Conservation (phyloP, 805 yeast genomes). For the Candida argentea region DNA sequence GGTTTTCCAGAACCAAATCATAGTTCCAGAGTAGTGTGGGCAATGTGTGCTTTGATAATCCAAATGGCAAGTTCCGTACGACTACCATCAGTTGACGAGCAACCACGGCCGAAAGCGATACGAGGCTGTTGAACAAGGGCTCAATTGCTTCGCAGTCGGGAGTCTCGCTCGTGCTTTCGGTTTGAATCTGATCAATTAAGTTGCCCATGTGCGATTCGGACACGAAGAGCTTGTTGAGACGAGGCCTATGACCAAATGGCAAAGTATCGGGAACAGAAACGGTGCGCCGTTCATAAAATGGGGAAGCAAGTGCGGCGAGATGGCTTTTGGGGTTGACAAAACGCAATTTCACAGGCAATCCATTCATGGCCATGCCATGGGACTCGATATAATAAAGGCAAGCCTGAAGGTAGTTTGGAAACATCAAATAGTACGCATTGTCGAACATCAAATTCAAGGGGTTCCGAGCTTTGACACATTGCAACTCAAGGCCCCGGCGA, state of each 20-base stretch:
- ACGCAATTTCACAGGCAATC: conserved; percentile 34
- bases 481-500: conserved; percentile 19
- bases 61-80: conserved; percentile 39
- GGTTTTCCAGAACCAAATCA: conserved; percentile 20
- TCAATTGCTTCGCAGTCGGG: conserved; percentile 4
- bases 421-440: conserved; percentile 45
- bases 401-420: conserved; percentile 38
- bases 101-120: conserved; percentile 9
- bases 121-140: conserved; percentile 9
- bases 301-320: conserved; percentile 20
- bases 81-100: conserved; percentile 20
- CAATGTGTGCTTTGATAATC: conserved; percentile 26
- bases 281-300: conserved; percentile 4
- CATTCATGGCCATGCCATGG: conserved; percentile 37
- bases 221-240: not conserved
- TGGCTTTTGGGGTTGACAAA: conserved; percentile 29
- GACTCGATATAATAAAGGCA: conserved; percentile 44
- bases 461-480: conserved; percentile 41
- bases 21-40: conserved; percentile 40
- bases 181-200: not conserved
- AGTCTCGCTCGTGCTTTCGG: not conserved
- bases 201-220: not conserved
- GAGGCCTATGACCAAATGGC: too few species aligned
- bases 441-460: conserved; percentile 33
- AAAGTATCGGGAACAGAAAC: not conserved